A percentile compares a stretch with the other conserved stretches of the same genome.
Evolutionary conservation across 345 rosid species (phyloP).

Genomic region (Eucalyptus albens): DNA sequence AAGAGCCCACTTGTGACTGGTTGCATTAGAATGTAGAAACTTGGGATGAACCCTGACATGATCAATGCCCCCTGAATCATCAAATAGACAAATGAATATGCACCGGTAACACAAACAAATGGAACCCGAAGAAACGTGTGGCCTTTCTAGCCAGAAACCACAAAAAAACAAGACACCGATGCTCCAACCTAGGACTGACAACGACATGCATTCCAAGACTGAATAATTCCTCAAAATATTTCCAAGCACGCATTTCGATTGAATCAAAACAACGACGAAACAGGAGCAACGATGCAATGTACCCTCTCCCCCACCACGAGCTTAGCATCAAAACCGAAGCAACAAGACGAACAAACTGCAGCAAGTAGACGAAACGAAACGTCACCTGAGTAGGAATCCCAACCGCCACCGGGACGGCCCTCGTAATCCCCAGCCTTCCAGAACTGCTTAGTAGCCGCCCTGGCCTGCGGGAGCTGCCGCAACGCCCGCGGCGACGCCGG

Average conservation of each 20-base stretch:
- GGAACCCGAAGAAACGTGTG: neutral
- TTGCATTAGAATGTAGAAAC: constrained; percentile 93
- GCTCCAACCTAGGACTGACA: neutral
- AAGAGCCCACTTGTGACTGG: constrained; percentile 99
- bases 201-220: neutral
- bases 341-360: neutral
- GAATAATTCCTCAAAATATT: neutral
- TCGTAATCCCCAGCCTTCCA: constrained; percentile 95
- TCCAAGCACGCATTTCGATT: neutral
- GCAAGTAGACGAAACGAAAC: neutral
- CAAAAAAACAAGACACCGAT: neutral
- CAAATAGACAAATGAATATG: neutral
- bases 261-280: neutral
- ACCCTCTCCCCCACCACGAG: neutral
- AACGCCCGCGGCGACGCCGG: neutral
- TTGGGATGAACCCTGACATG: constrained; percentile 96
- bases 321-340: neutral
- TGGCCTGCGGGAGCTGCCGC: neutral
- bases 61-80: constrained; percentile 58
- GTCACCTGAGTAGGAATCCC: neutral
- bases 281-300: neutral
- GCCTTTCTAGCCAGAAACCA: neutral
- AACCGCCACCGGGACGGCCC: constrained; percentile 4
- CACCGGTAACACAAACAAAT: neutral
- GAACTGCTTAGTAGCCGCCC: constrained; percentile 46